Evolutionary conservation across 768 basidiomycete genomes (phyloP).

Genomic region (Pulveroboletus sp.): DNA sequence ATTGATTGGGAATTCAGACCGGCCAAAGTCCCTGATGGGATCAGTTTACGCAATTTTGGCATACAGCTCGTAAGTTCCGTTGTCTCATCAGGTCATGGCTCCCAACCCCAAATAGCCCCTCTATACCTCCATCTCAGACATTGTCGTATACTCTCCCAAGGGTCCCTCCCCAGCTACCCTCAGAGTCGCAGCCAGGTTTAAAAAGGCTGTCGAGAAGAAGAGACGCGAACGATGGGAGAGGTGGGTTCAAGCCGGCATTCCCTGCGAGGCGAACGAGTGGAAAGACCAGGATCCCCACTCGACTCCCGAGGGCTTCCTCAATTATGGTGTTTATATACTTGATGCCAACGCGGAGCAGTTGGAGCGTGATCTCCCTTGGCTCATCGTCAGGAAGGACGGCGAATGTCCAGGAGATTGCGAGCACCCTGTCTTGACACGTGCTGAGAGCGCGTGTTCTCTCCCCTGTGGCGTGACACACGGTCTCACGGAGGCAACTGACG

Average conservation of each 20-base stretch:
- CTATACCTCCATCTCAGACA: constrained; percentile 83
- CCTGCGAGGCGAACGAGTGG: constrained; percentile 1
- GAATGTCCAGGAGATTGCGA: constrained; percentile 23
- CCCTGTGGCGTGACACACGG: constrained; percentile 8
- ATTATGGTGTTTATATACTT: constrained; percentile 30
- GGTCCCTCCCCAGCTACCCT: constrained; percentile 53
- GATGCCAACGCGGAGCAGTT: constrained; percentile 25
- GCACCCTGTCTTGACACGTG: neutral
- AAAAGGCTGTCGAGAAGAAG: constrained; percentile 57
- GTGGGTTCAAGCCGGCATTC: constrained; percentile 19
- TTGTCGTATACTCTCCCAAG: constrained; percentile 79
- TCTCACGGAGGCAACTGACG: constrained; percentile 33
- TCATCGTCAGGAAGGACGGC: constrained; percentile 26
- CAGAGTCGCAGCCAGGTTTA: constrained; percentile 61
- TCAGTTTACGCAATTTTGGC: constrained; percentile 81
- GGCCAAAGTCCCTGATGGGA: constrained; percentile 72
- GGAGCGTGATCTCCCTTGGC: constrained; percentile 28
- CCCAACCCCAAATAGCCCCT: constrained; percentile 52
- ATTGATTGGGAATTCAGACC: constrained; percentile 63
- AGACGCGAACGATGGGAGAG: constrained; percentile 40
- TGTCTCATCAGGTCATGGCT: neutral
- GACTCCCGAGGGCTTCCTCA: constrained; percentile 25
- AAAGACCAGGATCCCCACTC: constrained; percentile 19
- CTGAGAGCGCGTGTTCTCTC: neutral
- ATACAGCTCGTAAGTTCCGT: constrained; percentile 71